A percentile compares a stretch with the other conserved stretches of the same genome.
phyloP scores from a whole-genome alignment of 345 rosid genomes.

The Punica granatum region DNA sequence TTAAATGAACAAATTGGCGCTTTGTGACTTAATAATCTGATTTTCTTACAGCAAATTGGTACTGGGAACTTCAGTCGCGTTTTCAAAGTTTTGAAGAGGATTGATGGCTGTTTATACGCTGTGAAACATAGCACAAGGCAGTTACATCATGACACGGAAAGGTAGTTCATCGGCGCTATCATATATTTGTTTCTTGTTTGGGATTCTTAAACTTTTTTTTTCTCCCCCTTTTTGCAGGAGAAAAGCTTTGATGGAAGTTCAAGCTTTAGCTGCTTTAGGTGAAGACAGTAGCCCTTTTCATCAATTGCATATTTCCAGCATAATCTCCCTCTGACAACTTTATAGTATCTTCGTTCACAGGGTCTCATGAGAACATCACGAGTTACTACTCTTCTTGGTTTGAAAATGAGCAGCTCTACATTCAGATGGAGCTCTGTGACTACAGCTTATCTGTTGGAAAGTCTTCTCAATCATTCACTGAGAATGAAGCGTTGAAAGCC shows the following conservation, averaged over 20 bases:
- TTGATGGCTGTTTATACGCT: slow-evolving; percentile 95
- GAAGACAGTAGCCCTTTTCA: slow-evolving; percentile 7
- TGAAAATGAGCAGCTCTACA: slow-evolving; percentile 85
- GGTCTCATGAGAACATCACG: slow-evolving; percentile 74
- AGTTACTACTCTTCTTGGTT: slow-evolving; percentile 93
- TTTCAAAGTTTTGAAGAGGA: slow-evolving; percentile 85
- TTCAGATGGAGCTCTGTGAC: slow-evolving; percentile 95
- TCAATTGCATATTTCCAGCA: background rate
- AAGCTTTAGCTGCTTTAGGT: slow-evolving; percentile 96
- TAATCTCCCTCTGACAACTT: background rate
- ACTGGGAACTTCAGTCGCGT: slow-evolving; percentile 80
- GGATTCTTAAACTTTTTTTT: slow-evolving; percentile 2
- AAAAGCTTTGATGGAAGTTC: slow-evolving; percentile 99
- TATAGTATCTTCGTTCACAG: slow-evolving; percentile 24
- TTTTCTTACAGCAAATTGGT: slow-evolving; percentile 67
- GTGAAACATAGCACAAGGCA: slow-evolving; percentile 69
- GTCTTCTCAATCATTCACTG: slow-evolving; percentile 32
- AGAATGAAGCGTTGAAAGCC: slow-evolving; percentile 49
- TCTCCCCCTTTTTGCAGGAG: slow-evolving; percentile 52
- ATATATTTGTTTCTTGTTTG: slow-evolving; percentile 1
- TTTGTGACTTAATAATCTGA: slow-evolving; percentile 8
- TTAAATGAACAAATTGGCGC: background rate
- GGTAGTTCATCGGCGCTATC: slow-evolving; percentile 29
- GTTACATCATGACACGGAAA: slow-evolving; percentile 65
- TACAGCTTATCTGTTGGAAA: slow-evolving; percentile 58